These are phyloP conservation scores for Fusarium sp. DNA, from an alignment of 2,329 filamentous ascomycete species.

Conservation along the genomic window DNA sequence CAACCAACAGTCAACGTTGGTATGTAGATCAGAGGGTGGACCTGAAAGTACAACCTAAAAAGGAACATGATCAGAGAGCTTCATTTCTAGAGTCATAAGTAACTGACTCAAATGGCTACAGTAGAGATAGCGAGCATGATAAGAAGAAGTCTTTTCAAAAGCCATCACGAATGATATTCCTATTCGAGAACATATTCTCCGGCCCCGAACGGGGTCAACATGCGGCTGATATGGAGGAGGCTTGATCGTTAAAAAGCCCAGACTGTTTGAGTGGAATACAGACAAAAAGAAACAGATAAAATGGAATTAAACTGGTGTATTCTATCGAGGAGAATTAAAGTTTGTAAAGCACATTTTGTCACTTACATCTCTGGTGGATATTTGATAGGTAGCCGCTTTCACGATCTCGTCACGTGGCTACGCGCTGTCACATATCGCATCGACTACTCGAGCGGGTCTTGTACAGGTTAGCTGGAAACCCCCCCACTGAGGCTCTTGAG, in stretches of 20 bases:
- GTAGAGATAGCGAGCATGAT: background rate
- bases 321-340: background rate
- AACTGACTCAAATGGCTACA: background rate
- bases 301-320: background rate
- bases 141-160: background rate
- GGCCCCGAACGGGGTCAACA: conserved; percentile 7
- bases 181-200: background rate
- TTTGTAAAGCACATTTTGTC: conserved; percentile 16
- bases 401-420: conserved; percentile 43
- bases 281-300: background rate
- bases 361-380: background rate
- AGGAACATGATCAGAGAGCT: conserved; percentile 6
- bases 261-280: background rate
- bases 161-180: conserved; percentile 5
- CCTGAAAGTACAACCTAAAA: conserved; percentile 6
- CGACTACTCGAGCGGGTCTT: background rate
- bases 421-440: conserved; percentile 41
- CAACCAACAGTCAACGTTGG: conserved; percentile 11
- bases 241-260: conserved; percentile 3
- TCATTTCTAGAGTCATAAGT: background rate
- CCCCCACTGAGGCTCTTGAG: conserved; percentile 3
- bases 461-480: background rate
- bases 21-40: conserved; percentile 32
- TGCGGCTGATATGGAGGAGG: background rate
- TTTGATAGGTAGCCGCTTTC: background rate